Conservation (phyloP, 768 basidiomycete genomes). For the Xanthoconium purpureum region DNA sequence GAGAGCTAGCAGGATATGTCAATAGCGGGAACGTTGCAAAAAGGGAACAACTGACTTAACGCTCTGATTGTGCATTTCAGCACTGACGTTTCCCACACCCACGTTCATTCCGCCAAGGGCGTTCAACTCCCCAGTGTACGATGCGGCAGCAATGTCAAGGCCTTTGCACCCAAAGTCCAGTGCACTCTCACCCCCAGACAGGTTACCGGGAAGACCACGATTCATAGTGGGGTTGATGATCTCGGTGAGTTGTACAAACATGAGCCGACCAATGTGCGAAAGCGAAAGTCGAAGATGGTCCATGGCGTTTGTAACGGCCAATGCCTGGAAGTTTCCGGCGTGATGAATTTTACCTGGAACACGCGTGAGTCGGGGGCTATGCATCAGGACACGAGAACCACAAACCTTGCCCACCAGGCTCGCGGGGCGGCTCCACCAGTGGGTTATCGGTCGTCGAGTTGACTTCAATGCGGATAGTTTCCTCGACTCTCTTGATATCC, state of each 20-base stretch:
- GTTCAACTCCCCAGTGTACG: slow-evolving; percentile 80
- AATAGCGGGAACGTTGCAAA: not conserved
- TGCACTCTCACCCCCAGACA: slow-evolving; percentile 77
- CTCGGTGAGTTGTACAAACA: slow-evolving; percentile 62
- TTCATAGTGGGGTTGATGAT: slow-evolving; percentile 59
- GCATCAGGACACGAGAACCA: not conserved
- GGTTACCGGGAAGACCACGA: slow-evolving; percentile 76
- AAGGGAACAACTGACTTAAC: slow-evolving; percentile 60
- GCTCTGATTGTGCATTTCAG: slow-evolving; percentile 92
- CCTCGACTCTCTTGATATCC: slow-evolving; percentile 64
- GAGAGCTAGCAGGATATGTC: slow-evolving; percentile 47
- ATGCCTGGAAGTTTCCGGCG: slow-evolving; percentile 89
- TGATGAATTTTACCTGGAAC: slow-evolving; percentile 57
- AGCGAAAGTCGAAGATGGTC: slow-evolving; percentile 77
- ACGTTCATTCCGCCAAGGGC: slow-evolving; percentile 73
- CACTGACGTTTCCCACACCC: slow-evolving; percentile 79
- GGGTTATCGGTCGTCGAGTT: slow-evolving; percentile 93
- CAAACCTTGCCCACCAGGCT: slow-evolving; percentile 36
- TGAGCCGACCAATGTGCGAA: slow-evolving; percentile 67
- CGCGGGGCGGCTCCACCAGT: slow-evolving; percentile 74
- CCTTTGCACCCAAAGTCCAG: slow-evolving; percentile 83
- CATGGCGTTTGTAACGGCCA: slow-evolving; percentile 83
- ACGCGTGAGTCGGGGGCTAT: not conserved
- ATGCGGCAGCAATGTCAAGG: slow-evolving; percentile 78
- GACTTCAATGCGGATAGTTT: slow-evolving; percentile 68